A percentile compares a stretch with the other conserved stretches of the same genome.
These are phyloP conservation scores for Claviceps pusilla DNA, from an alignment of 2,329 filamentous ascomycete species.

Conservation along the genomic window DNA sequence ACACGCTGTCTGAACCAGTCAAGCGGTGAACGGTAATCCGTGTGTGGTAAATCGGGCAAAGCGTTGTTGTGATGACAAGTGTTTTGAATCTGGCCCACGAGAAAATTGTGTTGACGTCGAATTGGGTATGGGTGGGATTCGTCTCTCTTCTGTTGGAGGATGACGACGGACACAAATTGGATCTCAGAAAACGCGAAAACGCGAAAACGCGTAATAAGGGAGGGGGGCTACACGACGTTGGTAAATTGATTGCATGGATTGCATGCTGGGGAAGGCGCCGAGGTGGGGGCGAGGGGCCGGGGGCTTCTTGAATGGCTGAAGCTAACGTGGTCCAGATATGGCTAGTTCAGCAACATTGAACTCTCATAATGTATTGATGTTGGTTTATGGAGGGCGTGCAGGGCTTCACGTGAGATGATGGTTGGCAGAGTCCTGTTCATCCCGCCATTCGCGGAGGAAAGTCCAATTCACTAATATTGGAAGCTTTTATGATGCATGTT, in stretches of 20 bases:
- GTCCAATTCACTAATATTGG: not conserved
- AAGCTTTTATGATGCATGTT: not conserved
- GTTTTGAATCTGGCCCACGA: not conserved
- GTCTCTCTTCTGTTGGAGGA: not conserved
- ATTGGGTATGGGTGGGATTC: not conserved
- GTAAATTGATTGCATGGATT: slow-evolving; percentile 23
- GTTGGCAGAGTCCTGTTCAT: not conserved
- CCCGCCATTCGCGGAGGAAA: not conserved
- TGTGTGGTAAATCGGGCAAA: not conserved
- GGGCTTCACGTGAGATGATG: not conserved
- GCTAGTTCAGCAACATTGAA: too few species aligned
- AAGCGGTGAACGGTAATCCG: not conserved
- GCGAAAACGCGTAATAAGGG: slow-evolving; percentile 10
- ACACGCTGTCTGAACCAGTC: not conserved
- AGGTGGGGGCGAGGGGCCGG: not conserved
- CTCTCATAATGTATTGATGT: too few species aligned
- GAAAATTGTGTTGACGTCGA: not conserved
- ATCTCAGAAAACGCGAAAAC: slow-evolving; percentile 4
- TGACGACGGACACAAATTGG: not conserved
- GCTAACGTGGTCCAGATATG: not conserved
- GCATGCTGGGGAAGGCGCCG: not conserved
- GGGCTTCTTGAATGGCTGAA: not conserved
- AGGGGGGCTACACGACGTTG: slow-evolving; percentile 21
- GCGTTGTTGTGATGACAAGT: not conserved
- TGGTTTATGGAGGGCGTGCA: too few species aligned